Conservation (phyloP, 2,329 filamentous ascomycete species). For the Tricladium varicosporioides region DNA sequence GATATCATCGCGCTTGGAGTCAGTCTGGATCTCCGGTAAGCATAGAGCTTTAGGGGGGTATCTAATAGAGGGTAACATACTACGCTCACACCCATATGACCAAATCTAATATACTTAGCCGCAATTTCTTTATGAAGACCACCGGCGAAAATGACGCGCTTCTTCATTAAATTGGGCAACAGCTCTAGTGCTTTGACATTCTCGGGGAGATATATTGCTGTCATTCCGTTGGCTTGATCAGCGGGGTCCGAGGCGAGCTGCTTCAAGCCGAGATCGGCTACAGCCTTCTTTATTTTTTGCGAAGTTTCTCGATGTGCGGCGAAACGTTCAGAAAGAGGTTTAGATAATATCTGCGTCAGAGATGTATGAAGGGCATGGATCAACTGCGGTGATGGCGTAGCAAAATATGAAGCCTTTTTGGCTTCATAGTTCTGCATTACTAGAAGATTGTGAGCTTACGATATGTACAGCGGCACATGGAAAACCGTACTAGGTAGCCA, state of each 20-base stretch:
- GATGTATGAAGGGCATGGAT: slow-evolving; percentile 90
- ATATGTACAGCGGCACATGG: slow-evolving; percentile 7
- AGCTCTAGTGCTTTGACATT: slow-evolving; percentile 75
- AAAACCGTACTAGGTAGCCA: slow-evolving; percentile 77
- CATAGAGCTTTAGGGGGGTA: neutral
- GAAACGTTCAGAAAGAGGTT: slow-evolving; percentile 79
- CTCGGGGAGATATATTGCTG: slow-evolving; percentile 92
- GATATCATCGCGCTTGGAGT: slow-evolving; percentile 76
- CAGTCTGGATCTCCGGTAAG: slow-evolving; percentile 49
- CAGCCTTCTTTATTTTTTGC: slow-evolving; percentile 80
- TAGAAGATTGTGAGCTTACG: slow-evolving; percentile 34
- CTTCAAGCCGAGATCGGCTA: slow-evolving; percentile 78
- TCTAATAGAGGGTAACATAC: slow-evolving; percentile 43
- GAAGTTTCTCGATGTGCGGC: slow-evolving; percentile 76
- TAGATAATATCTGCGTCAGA: slow-evolving; percentile 79
- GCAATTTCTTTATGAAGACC: slow-evolving; percentile 96
- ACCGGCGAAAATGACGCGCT: slow-evolving; percentile 90
- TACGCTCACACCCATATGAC: slow-evolving; percentile 95
- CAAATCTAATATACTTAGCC: slow-evolving; percentile 89
- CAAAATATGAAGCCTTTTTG: slow-evolving; percentile 96
- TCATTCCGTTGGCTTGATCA: slow-evolving; percentile 97
- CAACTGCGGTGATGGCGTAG: slow-evolving; percentile 91
- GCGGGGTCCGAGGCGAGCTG: slow-evolving; percentile 82
- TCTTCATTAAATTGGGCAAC: slow-evolving; percentile 79
- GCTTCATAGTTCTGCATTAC: slow-evolving; percentile 99